Percentiles rank a stretch among this genome's conserved stretches.
phyloP scores from a whole-genome alignment of 176 grass and related monocot genomes.

The Echinochloa phyllopogon region DNA sequence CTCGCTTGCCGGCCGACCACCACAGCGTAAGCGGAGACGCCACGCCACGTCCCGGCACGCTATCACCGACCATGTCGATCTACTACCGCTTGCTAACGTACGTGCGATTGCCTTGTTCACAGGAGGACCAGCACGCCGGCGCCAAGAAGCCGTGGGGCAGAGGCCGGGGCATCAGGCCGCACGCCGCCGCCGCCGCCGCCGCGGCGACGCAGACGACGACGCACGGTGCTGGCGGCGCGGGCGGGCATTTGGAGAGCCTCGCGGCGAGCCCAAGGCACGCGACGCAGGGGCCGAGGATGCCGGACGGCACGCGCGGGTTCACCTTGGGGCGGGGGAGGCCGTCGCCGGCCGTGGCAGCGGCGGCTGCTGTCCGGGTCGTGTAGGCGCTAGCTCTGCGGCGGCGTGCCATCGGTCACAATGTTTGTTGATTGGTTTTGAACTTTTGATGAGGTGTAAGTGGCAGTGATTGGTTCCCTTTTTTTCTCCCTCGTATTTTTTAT shows the following conservation, averaged over 20 bases:
- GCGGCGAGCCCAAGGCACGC: slow-evolving; percentile 30
- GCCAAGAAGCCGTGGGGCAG: slow-evolving; percentile 52
- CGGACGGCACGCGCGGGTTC: slow-evolving; percentile 70
- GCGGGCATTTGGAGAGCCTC: not conserved
- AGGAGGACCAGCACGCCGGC: slow-evolving; percentile 17
- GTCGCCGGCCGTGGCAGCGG: not conserved
- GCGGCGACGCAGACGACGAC: not conserved
- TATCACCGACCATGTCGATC: not conserved
- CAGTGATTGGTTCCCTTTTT: too few species aligned
- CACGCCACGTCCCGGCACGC: not conserved
- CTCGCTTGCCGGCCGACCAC: slow-evolving; percentile 16
- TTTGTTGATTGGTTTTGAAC: not conserved
- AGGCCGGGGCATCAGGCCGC: slow-evolving; percentile 43
- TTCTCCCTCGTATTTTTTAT: too few species aligned
- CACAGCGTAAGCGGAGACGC: slow-evolving; percentile 35
- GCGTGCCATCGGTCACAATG: not conserved
- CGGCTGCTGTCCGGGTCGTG: slow-evolving; percentile 7
- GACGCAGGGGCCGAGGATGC: slow-evolving; percentile 56
- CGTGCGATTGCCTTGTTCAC: too few species aligned
- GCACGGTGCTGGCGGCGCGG: slow-evolving; percentile 4
- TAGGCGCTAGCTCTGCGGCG: not conserved
- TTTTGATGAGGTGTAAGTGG: not conserved
- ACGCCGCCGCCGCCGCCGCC: not conserved
- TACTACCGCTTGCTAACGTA: not conserved
- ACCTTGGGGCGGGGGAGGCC: slow-evolving; percentile 57